Percentiles rank a stretch among this genome's conserved stretches.
phyloP scores from a whole-genome alignment of 2,329 filamentous ascomycete species.

The Scortechinia acanthostroma region DNA sequence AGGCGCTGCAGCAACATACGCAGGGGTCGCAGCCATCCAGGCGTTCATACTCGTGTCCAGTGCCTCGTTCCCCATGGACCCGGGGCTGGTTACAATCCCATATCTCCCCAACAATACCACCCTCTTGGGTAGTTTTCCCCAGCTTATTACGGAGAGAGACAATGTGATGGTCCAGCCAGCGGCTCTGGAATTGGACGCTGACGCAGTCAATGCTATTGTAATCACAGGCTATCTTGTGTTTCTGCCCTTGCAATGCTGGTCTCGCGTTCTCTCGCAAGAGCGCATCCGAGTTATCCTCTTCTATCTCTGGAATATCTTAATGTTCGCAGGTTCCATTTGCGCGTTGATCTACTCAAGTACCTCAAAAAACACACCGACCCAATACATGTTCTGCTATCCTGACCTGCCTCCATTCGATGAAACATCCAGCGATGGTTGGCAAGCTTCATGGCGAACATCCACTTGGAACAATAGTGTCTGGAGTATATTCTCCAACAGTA shows the following conservation, averaged over 20 bases:
- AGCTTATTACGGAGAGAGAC: constrained; percentile 10
- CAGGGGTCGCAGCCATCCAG: constrained; percentile 18
- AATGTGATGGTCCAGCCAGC: constrained; percentile 13
- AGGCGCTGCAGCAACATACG: constrained; percentile 19
- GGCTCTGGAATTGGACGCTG: constrained; percentile 17
- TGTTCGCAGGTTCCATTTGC: constrained; percentile 18
- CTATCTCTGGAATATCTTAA: constrained; percentile 17
- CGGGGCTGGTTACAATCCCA: not conserved
- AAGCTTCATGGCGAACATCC: constrained; percentile 11
- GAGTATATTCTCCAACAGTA: constrained; percentile 13
- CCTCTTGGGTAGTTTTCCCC: constrained; percentile 7
- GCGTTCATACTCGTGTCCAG: constrained; percentile 18
- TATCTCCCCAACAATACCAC: not conserved
- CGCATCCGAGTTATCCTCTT: constrained; percentile 15
- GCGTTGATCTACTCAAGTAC: constrained; percentile 13
- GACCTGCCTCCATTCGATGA: constrained; percentile 11
- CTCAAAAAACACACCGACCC: constrained; percentile 8
- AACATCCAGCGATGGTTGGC: constrained; percentile 15
- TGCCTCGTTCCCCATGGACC: constrained; percentile 4
- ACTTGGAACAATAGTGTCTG: constrained; percentile 19
- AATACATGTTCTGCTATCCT: constrained; percentile 20
- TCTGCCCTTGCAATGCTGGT: constrained; percentile 20
- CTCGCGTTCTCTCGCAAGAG: constrained; percentile 14
- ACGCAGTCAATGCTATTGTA: constrained; percentile 20
- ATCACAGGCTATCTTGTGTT: constrained; percentile 21